A percentile compares a stretch with the other conserved stretches of the same genome.
These are phyloP conservation scores for Leccinum rimulosum DNA, from an alignment of 768 basidiomycete genomes.

Conservation along the genomic window DNA sequence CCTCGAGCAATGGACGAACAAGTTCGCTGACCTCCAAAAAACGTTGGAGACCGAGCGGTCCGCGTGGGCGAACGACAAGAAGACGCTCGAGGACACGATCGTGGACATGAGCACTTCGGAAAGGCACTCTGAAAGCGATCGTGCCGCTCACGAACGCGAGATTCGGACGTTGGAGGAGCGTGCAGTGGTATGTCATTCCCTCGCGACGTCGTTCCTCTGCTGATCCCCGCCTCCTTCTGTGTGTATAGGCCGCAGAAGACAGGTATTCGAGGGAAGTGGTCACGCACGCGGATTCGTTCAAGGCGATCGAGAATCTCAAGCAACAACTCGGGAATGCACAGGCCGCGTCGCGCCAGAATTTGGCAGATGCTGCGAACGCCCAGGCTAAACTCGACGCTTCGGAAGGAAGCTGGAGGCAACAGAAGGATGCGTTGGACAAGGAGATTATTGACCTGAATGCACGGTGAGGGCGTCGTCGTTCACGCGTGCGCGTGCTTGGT, in stretches of 20 bases:
- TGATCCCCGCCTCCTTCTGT: neutral
- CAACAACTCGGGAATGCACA: constrained; percentile 56
- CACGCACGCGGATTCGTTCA: constrained; percentile 83
- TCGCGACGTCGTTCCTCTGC: neutral
- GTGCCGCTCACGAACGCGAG: constrained; percentile 59
- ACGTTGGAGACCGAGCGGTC: constrained; percentile 66
- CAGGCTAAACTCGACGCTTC: constrained; percentile 68
- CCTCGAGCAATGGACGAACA: constrained; percentile 43
- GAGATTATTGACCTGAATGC: constrained; percentile 70
- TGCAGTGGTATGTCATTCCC: constrained; percentile 48
- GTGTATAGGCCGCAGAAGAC: constrained; percentile 65
- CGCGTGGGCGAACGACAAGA: constrained; percentile 78
- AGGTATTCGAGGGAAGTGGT: constrained; percentile 78
- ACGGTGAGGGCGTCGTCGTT: constrained; percentile 44
- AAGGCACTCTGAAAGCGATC: constrained; percentile 61
- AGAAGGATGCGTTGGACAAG: constrained; percentile 73
- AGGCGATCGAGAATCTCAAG: constrained; percentile 61
- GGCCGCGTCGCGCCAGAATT: constrained; percentile 52
- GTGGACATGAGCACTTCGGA: constrained; percentile 78
- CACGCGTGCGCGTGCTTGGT: neutral
- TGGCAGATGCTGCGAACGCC: constrained; percentile 68
- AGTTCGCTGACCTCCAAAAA: constrained; percentile 58
- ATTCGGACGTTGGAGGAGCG: constrained; percentile 67
- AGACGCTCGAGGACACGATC: constrained; percentile 77
- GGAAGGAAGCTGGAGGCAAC: constrained; percentile 77